phyloP scores from a whole-genome alignment of 805 yeast species.

The Brettanomyces nanus region DNA sequence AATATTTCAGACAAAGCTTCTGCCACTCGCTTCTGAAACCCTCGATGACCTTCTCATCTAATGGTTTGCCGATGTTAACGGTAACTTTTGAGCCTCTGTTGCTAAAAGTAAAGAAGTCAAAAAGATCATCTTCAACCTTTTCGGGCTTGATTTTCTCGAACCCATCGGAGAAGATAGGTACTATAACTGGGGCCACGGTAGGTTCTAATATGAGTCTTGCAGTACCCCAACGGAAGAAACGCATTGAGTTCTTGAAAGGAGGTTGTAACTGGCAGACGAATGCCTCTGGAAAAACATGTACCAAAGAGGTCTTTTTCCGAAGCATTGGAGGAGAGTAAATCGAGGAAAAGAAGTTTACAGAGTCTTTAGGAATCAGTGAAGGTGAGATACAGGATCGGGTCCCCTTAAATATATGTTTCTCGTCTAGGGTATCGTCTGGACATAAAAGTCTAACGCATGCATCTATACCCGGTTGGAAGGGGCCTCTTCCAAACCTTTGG shows the following conservation, averaged over 20 bases:
- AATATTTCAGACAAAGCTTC: slow-evolving; percentile 44
- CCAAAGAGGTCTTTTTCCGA: slow-evolving; percentile 71
- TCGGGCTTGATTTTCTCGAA: slow-evolving; percentile 86
- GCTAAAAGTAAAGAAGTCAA: slow-evolving; percentile 35
- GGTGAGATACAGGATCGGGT: not conserved
- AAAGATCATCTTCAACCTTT: slow-evolving; percentile 45
- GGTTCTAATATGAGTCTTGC: slow-evolving; percentile 78
- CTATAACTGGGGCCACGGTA: slow-evolving; percentile 72
- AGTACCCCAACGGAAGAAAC: slow-evolving; percentile 95
- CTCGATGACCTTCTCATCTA: slow-evolving; percentile 53
- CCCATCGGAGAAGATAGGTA: slow-evolving; percentile 82
- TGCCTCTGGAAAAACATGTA: slow-evolving; percentile 93
- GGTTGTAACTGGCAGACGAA: slow-evolving; percentile 78
- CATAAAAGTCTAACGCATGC: slow-evolving; percentile 74
- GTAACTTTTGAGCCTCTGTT: slow-evolving; percentile 60
- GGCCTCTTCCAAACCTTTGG: slow-evolving; percentile 84
- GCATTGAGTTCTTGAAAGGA: slow-evolving; percentile 79
- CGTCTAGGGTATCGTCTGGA: slow-evolving; percentile 62
- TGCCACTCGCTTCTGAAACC: slow-evolving; percentile 66
- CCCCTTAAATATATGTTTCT: slow-evolving; percentile 27
- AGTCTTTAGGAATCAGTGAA: not conserved
- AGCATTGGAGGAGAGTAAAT: slow-evolving; percentile 46
- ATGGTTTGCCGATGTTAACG: slow-evolving; percentile 63
- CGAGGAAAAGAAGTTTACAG: slow-evolving; percentile 17
- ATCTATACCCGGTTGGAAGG: slow-evolving; percentile 85